Conservation (phyloP, 441 rosid species). For the Syzygium malaccense region DNA sequence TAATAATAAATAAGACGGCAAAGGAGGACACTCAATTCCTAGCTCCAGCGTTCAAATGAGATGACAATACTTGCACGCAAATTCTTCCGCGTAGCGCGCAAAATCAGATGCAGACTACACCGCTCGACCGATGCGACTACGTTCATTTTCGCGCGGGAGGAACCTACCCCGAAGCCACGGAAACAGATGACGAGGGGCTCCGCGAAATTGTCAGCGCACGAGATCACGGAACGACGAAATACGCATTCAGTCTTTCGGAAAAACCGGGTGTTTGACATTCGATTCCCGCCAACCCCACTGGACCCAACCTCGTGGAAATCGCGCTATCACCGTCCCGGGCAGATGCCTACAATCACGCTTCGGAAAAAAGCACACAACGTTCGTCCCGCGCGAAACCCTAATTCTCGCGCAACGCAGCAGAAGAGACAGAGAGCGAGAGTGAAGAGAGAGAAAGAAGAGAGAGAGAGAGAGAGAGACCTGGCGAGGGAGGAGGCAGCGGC, state of each 20-base stretch:
- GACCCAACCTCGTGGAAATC: background rate
- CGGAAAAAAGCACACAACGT: background rate
- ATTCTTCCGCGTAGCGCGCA: no score
- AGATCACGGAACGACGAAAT: background rate
- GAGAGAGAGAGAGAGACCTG: background rate
- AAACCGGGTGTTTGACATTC: background rate
- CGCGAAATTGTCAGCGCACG: background rate
- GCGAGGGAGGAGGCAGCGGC: background rate
- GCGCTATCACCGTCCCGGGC: background rate
- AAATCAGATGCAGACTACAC: background rate
- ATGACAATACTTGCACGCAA: no score
- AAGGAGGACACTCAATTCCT: background rate
- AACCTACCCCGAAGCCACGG: background rate
- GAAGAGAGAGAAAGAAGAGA: background rate
- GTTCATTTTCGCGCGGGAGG: background rate
- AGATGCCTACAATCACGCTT: background rate
- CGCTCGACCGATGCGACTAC: background rate
- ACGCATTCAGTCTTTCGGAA: background rate
- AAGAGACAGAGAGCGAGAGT: background rate
- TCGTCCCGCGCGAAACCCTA: background rate
- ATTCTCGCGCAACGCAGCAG: background rate
- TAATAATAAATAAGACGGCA: background rate
- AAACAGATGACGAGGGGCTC: background rate
- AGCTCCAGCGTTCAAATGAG: background rate
- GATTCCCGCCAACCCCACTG: background rate